These are phyloP conservation scores for Paraleonurus japonicus DNA, from an alignment of 257 asterid genomes.

Conservation along the genomic window DNA sequence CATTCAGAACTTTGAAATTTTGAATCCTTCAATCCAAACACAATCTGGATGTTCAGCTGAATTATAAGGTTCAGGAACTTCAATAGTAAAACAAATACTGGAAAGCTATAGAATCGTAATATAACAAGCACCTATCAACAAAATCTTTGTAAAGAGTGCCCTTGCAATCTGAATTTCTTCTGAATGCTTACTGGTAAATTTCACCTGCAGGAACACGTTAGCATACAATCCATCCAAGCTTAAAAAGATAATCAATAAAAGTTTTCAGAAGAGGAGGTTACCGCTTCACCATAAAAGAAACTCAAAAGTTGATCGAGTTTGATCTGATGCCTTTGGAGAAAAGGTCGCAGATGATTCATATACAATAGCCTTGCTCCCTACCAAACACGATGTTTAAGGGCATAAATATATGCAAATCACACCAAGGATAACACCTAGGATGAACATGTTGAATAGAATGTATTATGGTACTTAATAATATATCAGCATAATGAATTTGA, in stretches of 20 bases:
- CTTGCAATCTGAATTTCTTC: constrained; percentile 58
- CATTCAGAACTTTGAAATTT: neutral
- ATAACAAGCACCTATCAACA: constrained; percentile 49
- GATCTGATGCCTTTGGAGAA: constrained; percentile 66
- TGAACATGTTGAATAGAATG: neutral
- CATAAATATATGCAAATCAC: constrained; percentile 10
- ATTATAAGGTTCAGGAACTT: neutral
- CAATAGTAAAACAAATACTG: neutral
- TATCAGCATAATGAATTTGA: constrained; percentile 9
- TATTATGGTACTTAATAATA: neutral
- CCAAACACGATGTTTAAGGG: constrained; percentile 20
- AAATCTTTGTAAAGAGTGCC: constrained; percentile 47
- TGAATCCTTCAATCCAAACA: neutral
- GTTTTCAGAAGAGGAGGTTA: constrained; percentile 29
- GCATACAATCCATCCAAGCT: constrained; percentile 11
- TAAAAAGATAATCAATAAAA: neutral
- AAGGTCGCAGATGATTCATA: constrained; percentile 65
- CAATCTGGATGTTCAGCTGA: neutral
- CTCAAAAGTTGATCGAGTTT: constrained; percentile 62
- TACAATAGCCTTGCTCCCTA: constrained; percentile 87
- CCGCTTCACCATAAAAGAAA: constrained; percentile 65
- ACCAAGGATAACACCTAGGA: constrained; percentile 2
- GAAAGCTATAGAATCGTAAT: neutral
- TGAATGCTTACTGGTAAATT: constrained; percentile 61
- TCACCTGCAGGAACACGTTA: constrained; percentile 48